A percentile compares a stretch with the other conserved stretches of the same genome.
Conservation (phyloP, 2,329 filamentous ascomycete species). For the Myriangium duriaei region DNA sequence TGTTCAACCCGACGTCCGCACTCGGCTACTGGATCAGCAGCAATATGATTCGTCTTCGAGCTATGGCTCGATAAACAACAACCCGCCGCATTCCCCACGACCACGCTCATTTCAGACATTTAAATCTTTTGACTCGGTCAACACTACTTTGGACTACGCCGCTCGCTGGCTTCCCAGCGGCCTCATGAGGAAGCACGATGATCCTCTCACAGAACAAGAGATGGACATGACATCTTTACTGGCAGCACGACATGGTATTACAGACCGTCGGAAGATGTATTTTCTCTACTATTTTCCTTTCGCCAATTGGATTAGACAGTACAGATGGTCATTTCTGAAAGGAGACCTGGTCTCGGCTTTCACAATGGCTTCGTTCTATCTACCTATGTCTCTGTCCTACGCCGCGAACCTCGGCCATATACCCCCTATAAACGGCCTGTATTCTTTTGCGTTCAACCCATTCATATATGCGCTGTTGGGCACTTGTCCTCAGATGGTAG, state of each 20-base stretch:
- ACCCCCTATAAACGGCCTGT: conserved; percentile 85
- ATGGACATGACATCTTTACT: conserved; percentile 62
- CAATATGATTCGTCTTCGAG: conserved; percentile 22
- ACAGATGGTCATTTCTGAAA: conserved; percentile 65
- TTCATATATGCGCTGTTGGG: conserved; percentile 83
- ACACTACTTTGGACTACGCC: conserved; percentile 20
- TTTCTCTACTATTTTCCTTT: conserved; percentile 87
- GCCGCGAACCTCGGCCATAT: conserved; percentile 87
- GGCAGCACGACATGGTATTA: conserved; percentile 60
- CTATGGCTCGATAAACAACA: conserved; percentile 32
- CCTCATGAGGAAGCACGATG: conserved; percentile 32
- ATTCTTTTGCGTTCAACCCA: conserved; percentile 86
- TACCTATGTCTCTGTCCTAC: conserved; percentile 90
- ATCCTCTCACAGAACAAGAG: conserved; percentile 41
- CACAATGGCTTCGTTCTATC: conserved; percentile 97
- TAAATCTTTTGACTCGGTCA: conserved; percentile 27
- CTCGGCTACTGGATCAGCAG: conserved; percentile 27
- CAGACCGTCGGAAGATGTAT: conserved; percentile 66
- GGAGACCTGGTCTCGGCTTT: conserved; percentile 81
- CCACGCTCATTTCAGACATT: conserved; percentile 37
- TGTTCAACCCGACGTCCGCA: conserved; percentile 25
- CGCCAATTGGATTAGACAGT: conserved; percentile 80
- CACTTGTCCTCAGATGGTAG: conserved; percentile 83
- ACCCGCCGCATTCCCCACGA: conserved; percentile 66
- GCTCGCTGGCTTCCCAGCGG: conserved; percentile 14